A percentile compares a stretch with the other conserved stretches of the same genome.
phyloP scores from a whole-genome alignment of 1,284 basidiomycete genomes.

The Irpex sp. region DNA sequence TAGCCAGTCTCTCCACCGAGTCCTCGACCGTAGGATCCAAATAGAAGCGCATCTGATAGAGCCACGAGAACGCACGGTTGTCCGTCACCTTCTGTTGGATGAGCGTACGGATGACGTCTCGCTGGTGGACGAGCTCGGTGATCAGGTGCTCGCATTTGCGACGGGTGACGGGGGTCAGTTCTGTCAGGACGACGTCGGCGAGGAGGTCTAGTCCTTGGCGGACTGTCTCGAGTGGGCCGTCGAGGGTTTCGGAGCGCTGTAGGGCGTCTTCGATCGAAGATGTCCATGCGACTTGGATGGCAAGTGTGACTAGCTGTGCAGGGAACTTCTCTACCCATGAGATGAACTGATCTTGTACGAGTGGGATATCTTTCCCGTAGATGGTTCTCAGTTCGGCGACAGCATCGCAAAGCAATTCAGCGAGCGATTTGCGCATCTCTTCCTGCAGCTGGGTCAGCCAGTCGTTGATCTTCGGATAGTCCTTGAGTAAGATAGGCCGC shows the following conservation, averaged over 20 bases:
- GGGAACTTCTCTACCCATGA: constrained; percentile 91
- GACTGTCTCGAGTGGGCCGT: constrained; percentile 71
- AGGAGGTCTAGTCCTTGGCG: constrained; percentile 86
- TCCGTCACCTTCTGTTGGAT: constrained; percentile 63
- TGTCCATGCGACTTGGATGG: constrained; percentile 94
- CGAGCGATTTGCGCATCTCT: constrained; percentile 92
- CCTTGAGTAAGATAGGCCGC: constrained; percentile 81
- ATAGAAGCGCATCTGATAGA: constrained; percentile 99
- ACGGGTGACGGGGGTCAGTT: constrained; percentile 83
- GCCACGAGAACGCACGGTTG: constrained; percentile 82
- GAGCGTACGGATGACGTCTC: constrained; percentile 87
- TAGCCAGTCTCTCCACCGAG: constrained; percentile 74
- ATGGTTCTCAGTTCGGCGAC: constrained; percentile 78
- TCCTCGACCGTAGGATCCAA: constrained; percentile 67
- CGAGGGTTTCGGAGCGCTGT: constrained; percentile 48
- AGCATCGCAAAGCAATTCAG: constrained; percentile 73
- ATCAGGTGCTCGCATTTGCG: constrained; percentile 99
- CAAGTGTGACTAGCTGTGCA: constrained; percentile 92
- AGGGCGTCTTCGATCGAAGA: constrained; percentile 75
- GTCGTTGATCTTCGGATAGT: constrained; percentile 97
- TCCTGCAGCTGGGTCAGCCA: constrained; percentile 93
- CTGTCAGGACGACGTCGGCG: constrained; percentile 91
- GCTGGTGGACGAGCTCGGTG: constrained; percentile 97
- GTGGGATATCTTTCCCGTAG: constrained; percentile 60
- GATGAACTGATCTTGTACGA: constrained; percentile 68